Base-by-base conservation (phyloP, 2,329 filamentous ascomycete species). In the Mycosphaerella sp. region DNA sequence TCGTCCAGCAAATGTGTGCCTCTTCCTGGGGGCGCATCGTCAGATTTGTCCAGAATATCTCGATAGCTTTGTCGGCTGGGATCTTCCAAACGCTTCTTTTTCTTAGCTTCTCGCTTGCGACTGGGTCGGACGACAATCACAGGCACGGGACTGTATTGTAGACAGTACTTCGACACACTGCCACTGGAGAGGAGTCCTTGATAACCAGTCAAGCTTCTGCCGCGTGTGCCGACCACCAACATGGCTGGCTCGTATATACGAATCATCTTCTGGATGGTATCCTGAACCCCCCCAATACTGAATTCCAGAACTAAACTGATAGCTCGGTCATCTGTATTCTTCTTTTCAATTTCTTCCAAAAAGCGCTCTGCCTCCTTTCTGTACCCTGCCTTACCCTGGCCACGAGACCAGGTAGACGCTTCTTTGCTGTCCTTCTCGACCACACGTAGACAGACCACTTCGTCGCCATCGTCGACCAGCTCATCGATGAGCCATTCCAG, bases 401-500 rank as follows among this genome's bases (percentile, higher is more conserved):
- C 64, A 34, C 64, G 62, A 14, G 60, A 56, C 66, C 66, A 69
- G 41, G 62, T 61, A 7, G 60, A 44, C 35, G 80, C 79, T 56
- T 86, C 79, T 46, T 85, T 86, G 45, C 83, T 79, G 57, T 91
- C 87, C 65, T 87, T 90, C 65, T 95, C 89, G 39, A 95, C 80
- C 2, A 95, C 90, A 46, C 88, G 80, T 43, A 96, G 79, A 69
- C 90, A 96, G 7, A 96, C 86, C 51, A 96, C 85, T 70, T 95
- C 89, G 66, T 96, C 90, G 14, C 90, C 89, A 64, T 95, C 90
- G 62, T 95, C 89, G 36, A 95, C 88, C 50, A 95, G 77, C 70
- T 95, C 89, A 62, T 94, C 88, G 35, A 96, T 80, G 44, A 95
- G 77, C 89, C 89, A 96, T 69, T 94, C 87, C 14, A 96, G 75